Evolutionary conservation across 1,139 yeast genomes (phyloP), one percentile per base, ranked within the genome.

Genomic region (Geotrichum candidum): DNA sequence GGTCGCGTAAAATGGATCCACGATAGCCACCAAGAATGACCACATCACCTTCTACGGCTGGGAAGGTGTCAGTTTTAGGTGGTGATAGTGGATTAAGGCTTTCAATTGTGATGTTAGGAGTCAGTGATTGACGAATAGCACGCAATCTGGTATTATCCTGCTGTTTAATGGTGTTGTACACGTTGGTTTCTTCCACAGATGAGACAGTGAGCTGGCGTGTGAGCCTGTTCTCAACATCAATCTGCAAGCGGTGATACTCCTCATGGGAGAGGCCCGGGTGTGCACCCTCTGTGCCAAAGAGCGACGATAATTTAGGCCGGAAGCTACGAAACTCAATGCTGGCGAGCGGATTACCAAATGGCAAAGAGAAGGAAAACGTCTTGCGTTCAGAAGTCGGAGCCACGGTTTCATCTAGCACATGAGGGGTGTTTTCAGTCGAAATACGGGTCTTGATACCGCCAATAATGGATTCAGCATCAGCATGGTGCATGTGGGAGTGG

Each of bases 11-110:
- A n/a, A 87, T 82, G 35, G 91, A 85, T 1, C 97, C 97, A 68
- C 97, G 78, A 73, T 88, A 91, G 0, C 97, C 97, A 2, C 97
- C 97, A 74, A 91, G 65, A 0, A 91, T 78, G 1, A 91, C 84
- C 1, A 91, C 80, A 68, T 90, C 90, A 2, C 97, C 97, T 23
- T 83, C 85, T 1, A 90, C 70, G 38, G 82, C 82, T 55, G 76
- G 74, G 58, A 74, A 67, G 3, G 58, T 31, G 51, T 68, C 59
- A 74, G 73, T 64, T 35, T 63, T 63, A 54, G 66, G 58, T 22
- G 65, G 65, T 31, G 65, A 53, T 18, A 60, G 57, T 25, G 68
- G 69, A 52, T 65, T 61, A 22, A 65, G 52, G 56, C 56, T 63
- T 48, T 55, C 80, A 67, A 77, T 80, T 64, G 76, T 75, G 55